Base-by-base conservation (phyloP, 202 grass and related monocot species). In the Cymbopogon flexuosus region DNA sequence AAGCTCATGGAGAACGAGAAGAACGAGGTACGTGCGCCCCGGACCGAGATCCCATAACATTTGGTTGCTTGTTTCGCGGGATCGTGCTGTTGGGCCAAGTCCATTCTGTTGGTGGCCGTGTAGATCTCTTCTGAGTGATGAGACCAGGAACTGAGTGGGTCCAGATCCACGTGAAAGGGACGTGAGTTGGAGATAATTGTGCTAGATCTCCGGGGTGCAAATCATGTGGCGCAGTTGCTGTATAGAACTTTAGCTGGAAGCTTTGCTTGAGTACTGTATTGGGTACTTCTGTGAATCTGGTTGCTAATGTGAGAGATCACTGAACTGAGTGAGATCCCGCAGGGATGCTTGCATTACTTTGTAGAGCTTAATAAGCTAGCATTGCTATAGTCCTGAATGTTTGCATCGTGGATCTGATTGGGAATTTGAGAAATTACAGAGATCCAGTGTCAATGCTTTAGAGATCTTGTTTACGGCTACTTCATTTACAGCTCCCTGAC, bases 1-100 rank as follows among this genome's bases (percentile, higher is more conserved):
- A 99, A 77, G 86, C 88, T 99, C 77, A 99, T 99, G 96, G 96
- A 99, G 81, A 99, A 99, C 83, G 96, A 99, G 88, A 99, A 99
- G 88, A 31, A 99, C 75, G 96, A 99, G 96, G 96, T 99, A 85
- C 79, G 42, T 10, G n/a, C 30, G 5, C 13, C 13, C 57, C 12
- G 1, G 2, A 29, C 7, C n/a, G 35, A 79, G 62, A 86, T 83
- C 75, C 62, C 52, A 23, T 71, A 11, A 14, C 63, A n/a, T 58
- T 37, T 36, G 7, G 8, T 40, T 81, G 54, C 47, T 81, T 39
- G 58, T 18, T 77, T 69, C 8, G 56, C 33, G 24, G 27, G 49
- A 62, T 78, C 84, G 10, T 36, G 52, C 29, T 33, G 31, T 33
- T 11, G n/a, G 72, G 72, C 67, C 73, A 68, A 66, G 58, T 75